These are phyloP conservation scores for Flaveria sonorensis DNA, from an alignment of 129 eudicot genomes.

Conservation along the genomic window DNA sequence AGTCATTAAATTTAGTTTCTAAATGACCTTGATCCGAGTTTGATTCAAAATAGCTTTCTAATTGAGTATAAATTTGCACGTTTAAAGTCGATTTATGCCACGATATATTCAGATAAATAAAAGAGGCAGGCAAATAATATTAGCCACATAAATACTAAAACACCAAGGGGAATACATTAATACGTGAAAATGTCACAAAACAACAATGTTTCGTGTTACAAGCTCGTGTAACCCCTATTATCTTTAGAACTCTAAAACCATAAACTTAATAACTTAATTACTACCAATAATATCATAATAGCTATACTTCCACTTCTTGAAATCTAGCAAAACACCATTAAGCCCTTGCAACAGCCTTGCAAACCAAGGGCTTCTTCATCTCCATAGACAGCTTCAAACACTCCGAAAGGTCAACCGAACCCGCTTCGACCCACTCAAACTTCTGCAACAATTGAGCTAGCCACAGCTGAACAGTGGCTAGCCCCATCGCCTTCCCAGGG, in stretches of 20 bases:
- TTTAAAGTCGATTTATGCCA: too few species aligned
- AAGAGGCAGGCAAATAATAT: background rate
- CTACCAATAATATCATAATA: constrained; percentile 16
- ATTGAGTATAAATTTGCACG: too few species aligned
- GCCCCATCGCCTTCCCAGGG: constrained; percentile 91
- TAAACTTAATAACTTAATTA: background rate
- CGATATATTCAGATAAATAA: background rate
- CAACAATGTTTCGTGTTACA: constrained; percentile 22
- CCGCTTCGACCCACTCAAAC: constrained; percentile 58
- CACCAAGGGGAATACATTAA: constrained; percentile 8
- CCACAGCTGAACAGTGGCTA: constrained; percentile 89
- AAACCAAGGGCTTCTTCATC: constrained; percentile 83
- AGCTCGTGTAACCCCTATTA: constrained; percentile 9
- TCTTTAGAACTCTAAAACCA: constrained; percentile 9
- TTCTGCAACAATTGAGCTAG: constrained; percentile 74
- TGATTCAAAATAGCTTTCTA: too few species aligned
- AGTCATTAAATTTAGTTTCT: too few species aligned
- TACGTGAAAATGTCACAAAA: constrained; percentile 14
- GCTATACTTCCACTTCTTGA: background rate
- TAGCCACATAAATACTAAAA: constrained; percentile 16
- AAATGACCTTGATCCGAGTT: too few species aligned
- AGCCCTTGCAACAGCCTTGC: constrained; percentile 75
- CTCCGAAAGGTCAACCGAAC: constrained; percentile 71
- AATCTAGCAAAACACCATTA: constrained; percentile 5
- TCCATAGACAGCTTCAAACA: constrained; percentile 88